Percentiles rank a stretch among this genome's conserved stretches.
Conservation (phyloP, 2,329 filamentous ascomycete species). For the Fusarium metavorans region DNA sequence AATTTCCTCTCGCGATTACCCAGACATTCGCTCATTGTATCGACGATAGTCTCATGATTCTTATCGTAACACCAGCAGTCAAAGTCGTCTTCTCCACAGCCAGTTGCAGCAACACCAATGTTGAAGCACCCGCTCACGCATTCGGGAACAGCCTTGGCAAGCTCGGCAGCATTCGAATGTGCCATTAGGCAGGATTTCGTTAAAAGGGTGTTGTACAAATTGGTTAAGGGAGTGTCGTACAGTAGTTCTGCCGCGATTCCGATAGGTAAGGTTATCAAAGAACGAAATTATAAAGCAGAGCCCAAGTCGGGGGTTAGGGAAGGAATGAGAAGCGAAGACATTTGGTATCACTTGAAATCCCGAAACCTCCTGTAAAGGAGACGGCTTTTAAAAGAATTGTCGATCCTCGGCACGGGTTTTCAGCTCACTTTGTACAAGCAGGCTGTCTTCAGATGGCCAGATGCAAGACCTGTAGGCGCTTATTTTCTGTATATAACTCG, state of each 20-base stretch:
- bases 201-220: neutral
- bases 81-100: slow-evolving; percentile 37
- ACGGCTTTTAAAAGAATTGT: slow-evolving; percentile 15
- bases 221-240: neutral
- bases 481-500: neutral
- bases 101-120: slow-evolving; percentile 39
- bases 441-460: neutral
- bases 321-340: neutral
- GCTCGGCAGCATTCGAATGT: slow-evolving; percentile 32
- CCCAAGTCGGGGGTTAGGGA: neutral
- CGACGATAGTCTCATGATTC: slow-evolving; percentile 41
- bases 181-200: slow-evolving; percentile 24
- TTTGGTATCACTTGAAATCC: neutral
- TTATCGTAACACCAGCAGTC: slow-evolving; percentile 43
- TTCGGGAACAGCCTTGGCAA: slow-evolving; percentile 34
- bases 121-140: slow-evolving; percentile 40
- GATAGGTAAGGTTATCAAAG: neutral
- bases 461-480: neutral
- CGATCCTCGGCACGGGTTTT: neutral
- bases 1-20: slow-evolving; percentile 30
- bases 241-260: neutral
- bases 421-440: neutral
- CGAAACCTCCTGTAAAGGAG: neutral
- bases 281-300: neutral
- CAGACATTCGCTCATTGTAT: slow-evolving; percentile 38